A percentile compares a stretch with the other conserved stretches of the same genome.
phyloP scores from a whole-genome alignment of 2,329 filamentous ascomycete genomes.

The Diaporthe australafricana region DNA sequence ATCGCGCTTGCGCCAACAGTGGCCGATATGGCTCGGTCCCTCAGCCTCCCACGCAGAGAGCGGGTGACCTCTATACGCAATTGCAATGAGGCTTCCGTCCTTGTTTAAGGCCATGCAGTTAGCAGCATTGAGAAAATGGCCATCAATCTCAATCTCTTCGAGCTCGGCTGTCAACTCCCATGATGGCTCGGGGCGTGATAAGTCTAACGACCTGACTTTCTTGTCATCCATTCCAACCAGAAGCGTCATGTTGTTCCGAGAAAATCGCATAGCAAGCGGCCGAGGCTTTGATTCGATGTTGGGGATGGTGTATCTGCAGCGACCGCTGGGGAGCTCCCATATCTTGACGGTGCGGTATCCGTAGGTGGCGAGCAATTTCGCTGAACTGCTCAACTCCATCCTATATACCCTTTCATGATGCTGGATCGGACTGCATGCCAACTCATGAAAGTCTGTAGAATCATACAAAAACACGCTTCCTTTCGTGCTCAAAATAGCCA shows the following conservation, averaged over 20 bases:
- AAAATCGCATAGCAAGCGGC: not conserved
- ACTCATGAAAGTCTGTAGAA: not conserved
- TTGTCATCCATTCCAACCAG: not conserved
- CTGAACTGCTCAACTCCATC: not conserved
- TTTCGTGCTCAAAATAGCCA: not conserved
- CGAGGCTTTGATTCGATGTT: not conserved
- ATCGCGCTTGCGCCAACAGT: not conserved
- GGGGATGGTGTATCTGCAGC: not conserved
- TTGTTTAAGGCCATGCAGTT: not conserved
- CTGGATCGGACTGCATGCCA: not conserved
- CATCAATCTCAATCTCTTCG: not conserved
- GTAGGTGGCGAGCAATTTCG: not conserved
- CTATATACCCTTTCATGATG: not conserved
- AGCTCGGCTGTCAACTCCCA: not conserved
- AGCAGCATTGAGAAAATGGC: not conserved
- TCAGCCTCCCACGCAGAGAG: not conserved
- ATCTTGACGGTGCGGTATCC: not conserved
- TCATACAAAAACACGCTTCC: not conserved
- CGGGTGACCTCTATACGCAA: not conserved
- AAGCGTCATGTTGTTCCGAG: not conserved
- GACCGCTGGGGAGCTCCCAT: not conserved
- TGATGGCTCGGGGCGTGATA: not conserved
- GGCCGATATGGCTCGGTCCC: not conserved
- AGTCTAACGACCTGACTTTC: not conserved
- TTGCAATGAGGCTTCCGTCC: not conserved